phyloP scores from a whole-genome alignment of 2,329 filamentous ascomycete species.

The Pezicula rhizophila region DNA sequence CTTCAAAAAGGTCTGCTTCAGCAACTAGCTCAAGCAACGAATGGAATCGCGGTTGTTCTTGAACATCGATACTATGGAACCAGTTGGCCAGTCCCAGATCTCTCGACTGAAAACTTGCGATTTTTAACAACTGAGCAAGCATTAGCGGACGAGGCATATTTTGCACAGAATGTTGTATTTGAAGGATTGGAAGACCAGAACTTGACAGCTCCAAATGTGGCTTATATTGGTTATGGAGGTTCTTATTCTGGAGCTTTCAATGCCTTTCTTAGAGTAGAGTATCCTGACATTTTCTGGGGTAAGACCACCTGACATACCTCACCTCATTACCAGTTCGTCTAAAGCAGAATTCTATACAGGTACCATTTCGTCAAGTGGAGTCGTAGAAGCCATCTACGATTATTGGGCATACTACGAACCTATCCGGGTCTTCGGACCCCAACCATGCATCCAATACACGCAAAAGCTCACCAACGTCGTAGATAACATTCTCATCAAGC shows the following conservation, averaged over 20 bases:
- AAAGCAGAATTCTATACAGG: constrained; percentile 19
- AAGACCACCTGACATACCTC: background rate
- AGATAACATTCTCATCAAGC: constrained; percentile 49
- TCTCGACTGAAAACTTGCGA: constrained; percentile 64
- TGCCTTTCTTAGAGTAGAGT: constrained; percentile 68
- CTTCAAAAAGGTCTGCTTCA: constrained; percentile 73
- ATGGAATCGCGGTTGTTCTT: constrained; percentile 72
- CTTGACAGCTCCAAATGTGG: constrained; percentile 56
- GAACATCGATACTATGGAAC: constrained; percentile 85
- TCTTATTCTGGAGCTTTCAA: constrained; percentile 78
- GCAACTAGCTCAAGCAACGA: constrained; percentile 62
- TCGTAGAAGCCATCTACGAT: constrained; percentile 71
- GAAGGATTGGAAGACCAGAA: constrained; percentile 61
- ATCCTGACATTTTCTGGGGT: constrained; percentile 74
- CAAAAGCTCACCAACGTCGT: constrained; percentile 54
- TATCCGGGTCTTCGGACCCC: constrained; percentile 47
- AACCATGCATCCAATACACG: constrained; percentile 58
- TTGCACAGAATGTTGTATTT: constrained; percentile 67
- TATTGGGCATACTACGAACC: constrained; percentile 64
- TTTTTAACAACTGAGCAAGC: constrained; percentile 83
- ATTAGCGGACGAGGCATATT: constrained; percentile 74
- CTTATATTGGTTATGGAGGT: constrained; percentile 77
- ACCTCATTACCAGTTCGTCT: no score
- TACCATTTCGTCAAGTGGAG: constrained; percentile 73
- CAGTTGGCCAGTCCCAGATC: constrained; percentile 62